Conservation (phyloP, 2,329 filamentous ascomycete species). For the Didymella keratinophila region DNA sequence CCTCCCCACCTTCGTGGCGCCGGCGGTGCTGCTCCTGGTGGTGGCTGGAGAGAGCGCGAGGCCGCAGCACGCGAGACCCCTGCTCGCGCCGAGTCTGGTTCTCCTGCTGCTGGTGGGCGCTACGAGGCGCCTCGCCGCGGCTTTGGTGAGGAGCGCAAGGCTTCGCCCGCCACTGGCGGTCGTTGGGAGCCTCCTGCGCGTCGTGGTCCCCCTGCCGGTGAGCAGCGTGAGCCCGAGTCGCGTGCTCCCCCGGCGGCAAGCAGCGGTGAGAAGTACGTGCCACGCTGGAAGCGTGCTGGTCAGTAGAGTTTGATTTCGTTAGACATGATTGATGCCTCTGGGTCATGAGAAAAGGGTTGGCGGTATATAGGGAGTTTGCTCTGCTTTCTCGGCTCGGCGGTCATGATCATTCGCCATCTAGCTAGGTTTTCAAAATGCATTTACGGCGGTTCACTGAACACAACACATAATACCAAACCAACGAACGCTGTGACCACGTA, state of each 20-base stretch:
- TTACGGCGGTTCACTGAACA: conserved; percentile 16
- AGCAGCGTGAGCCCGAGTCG: conserved; percentile 37
- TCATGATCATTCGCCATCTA: conserved; percentile 15
- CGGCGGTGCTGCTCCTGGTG: conserved; percentile 40
- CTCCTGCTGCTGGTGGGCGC: conserved; percentile 42
- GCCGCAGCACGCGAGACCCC: conserved; percentile 37
- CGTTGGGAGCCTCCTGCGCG: conserved; percentile 42
- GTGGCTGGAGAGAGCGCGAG: conserved; percentile 51
- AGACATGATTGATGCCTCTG: conserved; percentile 24
- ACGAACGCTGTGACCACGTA: not conserved
- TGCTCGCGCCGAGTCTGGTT: conserved; percentile 31
- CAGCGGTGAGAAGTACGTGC: conserved; percentile 52
- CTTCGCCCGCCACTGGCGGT: conserved; percentile 44
- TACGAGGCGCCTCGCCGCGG: conserved; percentile 41
- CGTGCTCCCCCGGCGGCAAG: conserved; percentile 36
- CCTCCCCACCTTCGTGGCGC: conserved; percentile 55
- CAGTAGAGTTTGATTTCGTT: conserved; percentile 20
- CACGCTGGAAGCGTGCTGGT: conserved; percentile 45
- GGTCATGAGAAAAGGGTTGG: conserved; percentile 21
- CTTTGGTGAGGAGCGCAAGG: conserved; percentile 43
- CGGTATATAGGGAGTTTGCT: conserved; percentile 22
- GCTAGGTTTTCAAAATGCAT: conserved; percentile 18
- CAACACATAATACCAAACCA: not conserved
- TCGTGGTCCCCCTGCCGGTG: conserved; percentile 32
- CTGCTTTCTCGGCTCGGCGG: conserved; percentile 20